These are phyloP conservation scores for Luvunga scandens DNA, from an alignment of 345 rosid species.

Conservation along the genomic window DNA sequence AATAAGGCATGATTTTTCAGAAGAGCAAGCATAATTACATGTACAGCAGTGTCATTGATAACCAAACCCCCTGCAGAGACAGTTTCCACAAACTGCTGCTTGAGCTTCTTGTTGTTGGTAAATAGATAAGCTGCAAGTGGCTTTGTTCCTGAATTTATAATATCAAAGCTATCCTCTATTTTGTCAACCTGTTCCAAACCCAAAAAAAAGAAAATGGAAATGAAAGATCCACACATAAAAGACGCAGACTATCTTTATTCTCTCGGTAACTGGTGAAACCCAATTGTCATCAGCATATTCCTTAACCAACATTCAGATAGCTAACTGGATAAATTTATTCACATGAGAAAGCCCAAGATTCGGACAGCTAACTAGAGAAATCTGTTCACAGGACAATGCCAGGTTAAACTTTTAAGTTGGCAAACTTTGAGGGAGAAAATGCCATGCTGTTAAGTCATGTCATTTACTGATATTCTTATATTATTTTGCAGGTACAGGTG, in stretches of 20 bases:
- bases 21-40: slow-evolving; percentile 44
- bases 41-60: slow-evolving; percentile 79
- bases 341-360: background rate
- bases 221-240: background rate
- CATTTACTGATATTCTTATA: background rate
- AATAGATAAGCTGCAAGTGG: slow-evolving; percentile 96
- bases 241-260: background rate
- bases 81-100: slow-evolving; percentile 55
- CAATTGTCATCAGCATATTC: slow-evolving; percentile 2
- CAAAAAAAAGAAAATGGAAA: background rate
- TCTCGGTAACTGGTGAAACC: too few species aligned
- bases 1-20: background rate
- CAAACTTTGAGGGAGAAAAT: background rate
- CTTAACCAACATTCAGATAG: background rate
- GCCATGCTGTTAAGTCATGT: background rate
- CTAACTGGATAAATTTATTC: background rate
- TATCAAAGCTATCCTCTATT: slow-evolving; percentile 72
- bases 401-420: background rate
- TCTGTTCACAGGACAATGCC: background rate
- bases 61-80: slow-evolving; percentile 87
- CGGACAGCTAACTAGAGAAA: background rate
- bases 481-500: background rate
- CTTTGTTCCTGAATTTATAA: slow-evolving; percentile 69
- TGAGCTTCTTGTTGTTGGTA: slow-evolving; percentile 68
- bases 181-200: slow-evolving; percentile 57